A percentile compares a stretch with the other conserved stretches of the same genome.
phyloP scores from a whole-genome alignment of 306 rosid species.

The Oxytropis ochrocephala region DNA sequence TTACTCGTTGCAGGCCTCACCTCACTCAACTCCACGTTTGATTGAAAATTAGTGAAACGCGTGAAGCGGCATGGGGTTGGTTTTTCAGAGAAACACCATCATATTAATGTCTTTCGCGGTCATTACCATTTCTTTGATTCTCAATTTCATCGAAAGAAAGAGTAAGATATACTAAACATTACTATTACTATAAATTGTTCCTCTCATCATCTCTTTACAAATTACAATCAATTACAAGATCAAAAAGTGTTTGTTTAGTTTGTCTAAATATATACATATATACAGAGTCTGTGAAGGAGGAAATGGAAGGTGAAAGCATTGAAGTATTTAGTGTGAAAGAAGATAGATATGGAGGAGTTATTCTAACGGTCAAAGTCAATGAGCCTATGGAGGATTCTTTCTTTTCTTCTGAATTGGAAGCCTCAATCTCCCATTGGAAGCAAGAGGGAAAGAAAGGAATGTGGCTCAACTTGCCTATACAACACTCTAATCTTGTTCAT shows the following conservation, averaged over 20 bases:
- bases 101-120: not conserved
- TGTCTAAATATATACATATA: too few species aligned
- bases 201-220: not conserved
- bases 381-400: slow-evolving; percentile 48
- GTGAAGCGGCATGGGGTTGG: not conserved
- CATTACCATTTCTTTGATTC: not conserved
- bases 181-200: not conserved
- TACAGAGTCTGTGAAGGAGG: too few species aligned
- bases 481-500: slow-evolving; percentile 55
- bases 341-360: slow-evolving; percentile 60
- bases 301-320: slow-evolving; percentile 14
- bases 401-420: slow-evolving; percentile 38
- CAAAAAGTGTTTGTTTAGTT: too few species aligned
- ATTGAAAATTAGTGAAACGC: not conserved
- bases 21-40: too few species aligned
- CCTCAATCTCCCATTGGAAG: slow-evolving; percentile 52
- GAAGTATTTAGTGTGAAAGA: slow-evolving; percentile 36
- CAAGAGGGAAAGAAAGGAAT: slow-evolving; percentile 66
- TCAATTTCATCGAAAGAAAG: not conserved
- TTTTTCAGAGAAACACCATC: not conserved
- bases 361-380: slow-evolving; percentile 35
- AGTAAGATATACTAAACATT: too few species aligned
- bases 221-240: too few species aligned
- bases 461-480: slow-evolving; percentile 70
- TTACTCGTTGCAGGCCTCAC: too few species aligned